phyloP scores from a whole-genome alignment of 192 early-diverging fungal genomes.

The Linderina pennispora region DNA sequence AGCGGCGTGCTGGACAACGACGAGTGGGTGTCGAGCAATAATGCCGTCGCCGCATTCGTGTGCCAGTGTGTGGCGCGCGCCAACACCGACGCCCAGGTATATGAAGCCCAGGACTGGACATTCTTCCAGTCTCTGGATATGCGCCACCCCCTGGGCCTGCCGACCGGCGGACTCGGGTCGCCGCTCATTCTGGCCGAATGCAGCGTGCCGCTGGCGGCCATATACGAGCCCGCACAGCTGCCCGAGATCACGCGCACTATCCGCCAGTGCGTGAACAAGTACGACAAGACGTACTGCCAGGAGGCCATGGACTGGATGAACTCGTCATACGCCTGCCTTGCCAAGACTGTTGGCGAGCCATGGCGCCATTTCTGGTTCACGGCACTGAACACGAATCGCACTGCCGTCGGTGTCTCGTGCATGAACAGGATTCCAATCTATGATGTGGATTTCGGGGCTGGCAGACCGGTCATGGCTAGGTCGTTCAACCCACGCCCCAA shows the following conservation, averaged over 20 bases:
- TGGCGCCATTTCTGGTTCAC: slow-evolving; percentile 45
- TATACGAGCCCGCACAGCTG: slow-evolving; percentile 1
- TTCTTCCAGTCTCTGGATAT: slow-evolving; percentile 40
- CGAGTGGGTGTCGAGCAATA: slow-evolving; percentile 37
- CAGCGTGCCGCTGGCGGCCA: background rate
- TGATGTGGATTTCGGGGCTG: slow-evolving; percentile 34
- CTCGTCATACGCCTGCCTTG: slow-evolving; percentile 9
- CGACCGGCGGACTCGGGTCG: slow-evolving; percentile 26
- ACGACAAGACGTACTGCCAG: slow-evolving; percentile 21
- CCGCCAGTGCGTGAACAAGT: slow-evolving; percentile 16
- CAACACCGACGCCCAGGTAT: slow-evolving; percentile 15
- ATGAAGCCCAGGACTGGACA: slow-evolving; percentile 26
- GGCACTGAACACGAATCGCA: slow-evolving; percentile 18
- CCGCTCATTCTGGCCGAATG: slow-evolving; percentile 36
- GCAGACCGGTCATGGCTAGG: slow-evolving; percentile 26
- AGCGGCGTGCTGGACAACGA: slow-evolving; percentile 17
- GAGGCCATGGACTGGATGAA: slow-evolving; percentile 30
- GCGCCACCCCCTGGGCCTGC: slow-evolving; percentile 20
- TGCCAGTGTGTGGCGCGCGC: slow-evolving; percentile 22
- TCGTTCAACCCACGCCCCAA: slow-evolving; percentile 37
- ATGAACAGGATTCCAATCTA: slow-evolving; percentile 41
- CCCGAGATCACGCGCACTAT: slow-evolving; percentile 10
- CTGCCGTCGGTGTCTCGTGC: slow-evolving; percentile 29
- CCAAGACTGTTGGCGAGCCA: slow-evolving; percentile 10
- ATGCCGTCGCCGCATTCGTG: slow-evolving; percentile 22